Evolutionary conservation across 306 rosid genomes (phyloP), one percentile per base, ranked within the genome.

Genomic region (Vigna nakashimae): DNA sequence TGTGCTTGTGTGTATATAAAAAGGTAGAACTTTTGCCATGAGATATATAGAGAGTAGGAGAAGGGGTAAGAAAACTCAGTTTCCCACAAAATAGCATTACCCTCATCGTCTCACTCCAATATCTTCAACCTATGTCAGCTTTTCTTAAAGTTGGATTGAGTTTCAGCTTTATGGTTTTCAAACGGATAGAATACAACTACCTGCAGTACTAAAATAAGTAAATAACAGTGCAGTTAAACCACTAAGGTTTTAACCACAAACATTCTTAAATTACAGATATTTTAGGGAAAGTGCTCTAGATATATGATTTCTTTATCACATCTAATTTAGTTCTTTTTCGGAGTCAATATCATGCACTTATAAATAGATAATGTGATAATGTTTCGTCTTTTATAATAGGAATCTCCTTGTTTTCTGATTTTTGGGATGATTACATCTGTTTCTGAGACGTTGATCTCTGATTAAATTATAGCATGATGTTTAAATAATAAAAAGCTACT

Each of bases 51-150:
- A 78, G 57, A 73, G 45, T 24, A 14, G 78, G n/a, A 71, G 51
- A 8, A 49, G 82, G 62, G 52, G 71, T 16, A 22, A 72, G 16
- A 9, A 82, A 69, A 20, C 84, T 48, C 66, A 69, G 64, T 53
- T 79, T 82, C 65, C 70, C 66, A 26, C 65, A 76, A 46, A 71
- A 71, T 76, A 74, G 42, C n/a, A 81, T 69, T 6, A 30, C 48
- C 65, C 62, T 80, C 68, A 24, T 70, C 56, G 13, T 58, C 64
- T 56, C 62, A 56, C 62, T 6, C 32, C 14, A 55, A 71, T 63
- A 75, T 4, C 36, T 43, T 42, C 12, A 42, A 18, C 9, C 18
- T 8, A 18, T 9, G 9, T 11, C 17, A 18, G 16, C 15, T 34
- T 62, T 48, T 64, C 4, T 34, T 36, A 26, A 0, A 28, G 2